phyloP scores from a whole-genome alignment of 2,329 filamentous ascomycete species.

The Fonsecaea multimorphosa region DNA sequence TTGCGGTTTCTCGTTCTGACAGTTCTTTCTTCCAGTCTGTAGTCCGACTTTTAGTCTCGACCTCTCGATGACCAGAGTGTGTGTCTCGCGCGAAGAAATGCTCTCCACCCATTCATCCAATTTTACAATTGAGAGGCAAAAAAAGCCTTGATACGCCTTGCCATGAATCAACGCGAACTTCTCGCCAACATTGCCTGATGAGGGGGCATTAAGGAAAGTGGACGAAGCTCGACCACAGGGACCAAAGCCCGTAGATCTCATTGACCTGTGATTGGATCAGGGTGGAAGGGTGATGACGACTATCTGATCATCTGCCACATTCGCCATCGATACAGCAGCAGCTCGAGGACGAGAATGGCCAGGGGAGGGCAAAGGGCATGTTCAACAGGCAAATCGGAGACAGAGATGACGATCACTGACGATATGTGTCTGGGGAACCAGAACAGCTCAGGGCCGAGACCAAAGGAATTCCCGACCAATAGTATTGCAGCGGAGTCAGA shows the following conservation, averaged over 20 bases:
- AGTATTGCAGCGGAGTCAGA: neutral
- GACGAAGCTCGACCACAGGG: no score
- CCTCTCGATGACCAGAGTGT: neutral
- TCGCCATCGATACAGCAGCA: neutral
- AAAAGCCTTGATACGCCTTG: neutral
- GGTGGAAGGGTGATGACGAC: neutral
- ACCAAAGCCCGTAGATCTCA: neutral
- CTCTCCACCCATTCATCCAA: neutral
- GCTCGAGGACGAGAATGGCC: neutral
- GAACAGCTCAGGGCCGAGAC: neutral
- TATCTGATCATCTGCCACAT: neutral
- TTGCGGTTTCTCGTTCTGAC: neutral
- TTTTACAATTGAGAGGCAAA: neutral
- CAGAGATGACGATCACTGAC: slow-evolving; percentile 16
- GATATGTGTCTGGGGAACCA: neutral
- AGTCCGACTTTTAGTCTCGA: neutral
- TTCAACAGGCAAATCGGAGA: neutral
- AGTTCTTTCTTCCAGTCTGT: neutral
- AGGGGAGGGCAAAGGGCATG: neutral
- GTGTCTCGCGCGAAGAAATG: neutral
- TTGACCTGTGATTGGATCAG: neutral
- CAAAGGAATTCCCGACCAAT: neutral
- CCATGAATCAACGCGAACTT: neutral
- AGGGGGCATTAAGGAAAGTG: no score
- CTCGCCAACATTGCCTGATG: neutral